A percentile compares a stretch with the other conserved stretches of the same genome.
Conservation (phyloP, 2,329 filamentous ascomycete species). For the Calonectria pauciramosa region DNA sequence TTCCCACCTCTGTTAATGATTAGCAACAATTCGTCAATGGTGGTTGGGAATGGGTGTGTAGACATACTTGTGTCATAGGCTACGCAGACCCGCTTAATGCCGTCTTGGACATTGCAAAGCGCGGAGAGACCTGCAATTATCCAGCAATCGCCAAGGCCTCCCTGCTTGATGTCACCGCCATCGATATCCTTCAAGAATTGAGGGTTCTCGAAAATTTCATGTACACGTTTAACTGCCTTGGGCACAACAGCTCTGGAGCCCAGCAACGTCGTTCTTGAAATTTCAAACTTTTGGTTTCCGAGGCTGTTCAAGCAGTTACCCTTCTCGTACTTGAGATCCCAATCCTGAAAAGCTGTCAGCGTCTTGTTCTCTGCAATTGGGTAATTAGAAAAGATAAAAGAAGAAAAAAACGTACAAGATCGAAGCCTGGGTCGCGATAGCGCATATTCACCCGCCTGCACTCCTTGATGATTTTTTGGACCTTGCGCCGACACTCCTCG, state of each 20-base stretch:
- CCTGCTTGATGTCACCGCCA: slow-evolving; percentile 83
- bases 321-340: slow-evolving; percentile 77
- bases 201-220: slow-evolving; percentile 83
- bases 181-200: slow-evolving; percentile 76
- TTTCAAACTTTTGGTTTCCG: slow-evolving; percentile 65
- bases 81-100: slow-evolving; percentile 82
- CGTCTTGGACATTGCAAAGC: slow-evolving; percentile 78
- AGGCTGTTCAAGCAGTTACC: slow-evolving; percentile 69
- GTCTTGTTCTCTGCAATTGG: background rate
- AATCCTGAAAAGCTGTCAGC: slow-evolving; percentile 61
- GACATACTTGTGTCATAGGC: slow-evolving; percentile 74
- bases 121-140: slow-evolving; percentile 84
- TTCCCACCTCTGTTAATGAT: slow-evolving; percentile 69
- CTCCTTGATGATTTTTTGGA: slow-evolving; percentile 71
- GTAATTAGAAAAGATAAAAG: background rate
- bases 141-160: slow-evolving; percentile 85
- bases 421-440: slow-evolving; percentile 77
- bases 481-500: slow-evolving; percentile 74
- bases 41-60: background rate
- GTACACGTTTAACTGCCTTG: slow-evolving; percentile 80
- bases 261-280: slow-evolving; percentile 59
- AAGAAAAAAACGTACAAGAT: slow-evolving; percentile 60
- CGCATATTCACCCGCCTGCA: slow-evolving; percentile 84
- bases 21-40: slow-evolving; percentile 14
- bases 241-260: slow-evolving; percentile 68